Evolutionary conservation across 306 rosid genomes (phyloP).

Genomic region (Abrus pulchellus): DNA sequence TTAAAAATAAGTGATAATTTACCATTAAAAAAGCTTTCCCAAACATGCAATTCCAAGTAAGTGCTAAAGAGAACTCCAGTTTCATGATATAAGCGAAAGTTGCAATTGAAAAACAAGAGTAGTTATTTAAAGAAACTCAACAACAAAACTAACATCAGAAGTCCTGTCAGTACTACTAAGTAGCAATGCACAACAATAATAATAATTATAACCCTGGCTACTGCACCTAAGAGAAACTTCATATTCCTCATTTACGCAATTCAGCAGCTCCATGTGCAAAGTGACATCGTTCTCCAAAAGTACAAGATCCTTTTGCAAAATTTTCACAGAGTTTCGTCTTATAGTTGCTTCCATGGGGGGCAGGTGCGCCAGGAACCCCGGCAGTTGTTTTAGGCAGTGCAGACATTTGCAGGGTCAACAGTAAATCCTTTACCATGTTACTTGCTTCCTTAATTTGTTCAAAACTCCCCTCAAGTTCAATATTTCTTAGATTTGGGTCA

Average conservation of each 20-base stretch:
- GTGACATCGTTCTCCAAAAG: constrained; percentile 97
- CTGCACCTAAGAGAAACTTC: constrained; percentile 41
- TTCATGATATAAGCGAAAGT: constrained; percentile 7
- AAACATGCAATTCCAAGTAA: too few relatives aligned
- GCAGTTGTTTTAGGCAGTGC: constrained; percentile 62
- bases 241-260: constrained; percentile 70
- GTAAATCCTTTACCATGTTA: constrained; percentile 83
- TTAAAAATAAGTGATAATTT: too few relatives aligned
- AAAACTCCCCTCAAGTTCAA: constrained; percentile 93
- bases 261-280: constrained; percentile 92
- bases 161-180: constrained; percentile 56
- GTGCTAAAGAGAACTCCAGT: background rate
- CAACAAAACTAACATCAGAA: constrained; percentile 49
- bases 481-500: constrained; percentile 80
- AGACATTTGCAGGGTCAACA: constrained; percentile 64
- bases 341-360: constrained; percentile 67
- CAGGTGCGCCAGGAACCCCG: constrained; percentile 63
- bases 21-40: too few relatives aligned
- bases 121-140: constrained; percentile 42
- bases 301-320: constrained; percentile 88
- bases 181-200: constrained; percentile 55
- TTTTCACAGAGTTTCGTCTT: constrained; percentile 96
- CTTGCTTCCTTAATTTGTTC: constrained; percentile 94
- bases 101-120: constrained; percentile 37
- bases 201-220: constrained; percentile 46